Percentiles rank a stretch among this genome's conserved stretches.
These are phyloP conservation scores for Botrytis elliptica DNA, from an alignment of 2,329 filamentous ascomycete genomes.

Conservation along the genomic window DNA sequence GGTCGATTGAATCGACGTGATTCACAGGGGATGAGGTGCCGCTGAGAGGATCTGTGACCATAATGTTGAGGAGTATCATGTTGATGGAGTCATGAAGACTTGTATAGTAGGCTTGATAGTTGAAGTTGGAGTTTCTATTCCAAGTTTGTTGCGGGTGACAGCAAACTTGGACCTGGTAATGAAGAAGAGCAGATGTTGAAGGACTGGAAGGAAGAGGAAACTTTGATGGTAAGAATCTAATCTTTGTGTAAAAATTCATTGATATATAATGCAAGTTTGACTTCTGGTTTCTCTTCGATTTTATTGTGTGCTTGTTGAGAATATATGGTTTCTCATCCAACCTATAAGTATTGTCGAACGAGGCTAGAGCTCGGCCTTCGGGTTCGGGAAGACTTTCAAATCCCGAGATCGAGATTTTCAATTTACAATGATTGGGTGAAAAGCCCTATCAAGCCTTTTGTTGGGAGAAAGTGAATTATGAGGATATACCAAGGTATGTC, in stretches of 20 bases:
- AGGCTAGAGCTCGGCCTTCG: background rate
- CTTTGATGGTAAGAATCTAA: background rate
- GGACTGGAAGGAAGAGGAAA: background rate
- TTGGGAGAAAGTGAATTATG: background rate
- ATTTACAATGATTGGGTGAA: background rate
- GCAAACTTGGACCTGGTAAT: background rate
- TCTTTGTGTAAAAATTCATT: background rate
- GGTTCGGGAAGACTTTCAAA: background rate
- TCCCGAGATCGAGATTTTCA: background rate
- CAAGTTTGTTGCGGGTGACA: background rate
- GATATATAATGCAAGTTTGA: fast-evolving
- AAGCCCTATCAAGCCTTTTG: fast-evolving
- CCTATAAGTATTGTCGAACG: background rate
- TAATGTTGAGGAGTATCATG: background rate
- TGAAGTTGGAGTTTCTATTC: background rate
- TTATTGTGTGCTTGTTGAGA: background rate
- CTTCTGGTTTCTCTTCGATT: background rate
- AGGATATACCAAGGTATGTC: background rate
- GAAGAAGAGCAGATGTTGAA: background rate
- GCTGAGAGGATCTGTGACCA: background rate
- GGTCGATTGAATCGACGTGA: background rate
- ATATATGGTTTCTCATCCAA: background rate
- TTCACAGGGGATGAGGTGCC: background rate
- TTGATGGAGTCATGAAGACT: background rate
- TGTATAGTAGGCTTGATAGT: background rate